Evolutionary conservation across 257 asterid species (phyloP), one percentile per base, ranked within the genome.

Genomic region (Solanum appendiculatum): DNA sequence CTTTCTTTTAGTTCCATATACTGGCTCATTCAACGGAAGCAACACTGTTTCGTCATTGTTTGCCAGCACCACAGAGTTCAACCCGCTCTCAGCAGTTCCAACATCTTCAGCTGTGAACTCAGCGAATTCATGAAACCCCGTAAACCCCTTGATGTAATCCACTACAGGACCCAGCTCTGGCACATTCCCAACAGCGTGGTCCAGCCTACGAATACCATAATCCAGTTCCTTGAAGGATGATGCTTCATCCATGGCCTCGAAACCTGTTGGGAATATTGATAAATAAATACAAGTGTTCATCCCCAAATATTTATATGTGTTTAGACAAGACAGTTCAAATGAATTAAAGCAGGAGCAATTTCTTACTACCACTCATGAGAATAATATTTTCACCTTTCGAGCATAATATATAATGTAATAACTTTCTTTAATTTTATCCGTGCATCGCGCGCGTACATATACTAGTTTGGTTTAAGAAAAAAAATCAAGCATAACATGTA

Each of bases 51-150:
- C 98, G 1, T 93, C 88, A 69, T 97, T 97, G 80, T 94, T 97
- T 20, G 99, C 97, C 46, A 97, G 85, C 23, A 95, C 98, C 42
- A 95, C 91, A 2, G 98, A 97, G 88, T 97, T 97, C 92, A 95
- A 82, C 34, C 98, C 98, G 34, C 98, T 97, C 88, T 97, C 99
- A 0, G 89, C 90, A 14, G 99, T 97, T 44, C 99, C 99, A 20
- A 95, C 95, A 29, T 97, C 99, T 63, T 93, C 98, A 0, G 94
- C 90, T 2, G 98, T 94, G 86, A 97, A 97, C 87, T 97, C 98
- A 0, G 98, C 99, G 27, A 97, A 97, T 74, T 97, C 98, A 74
- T 97, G 99, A 86, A 97, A 97, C 36, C 99, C 99, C 0, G 94
- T 91, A 85, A 96, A 90, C 20, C 85, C 89, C 80, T 94, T 94